Base-by-base conservation (phyloP, 805 yeast species). In the Komagataella populi region DNA sequence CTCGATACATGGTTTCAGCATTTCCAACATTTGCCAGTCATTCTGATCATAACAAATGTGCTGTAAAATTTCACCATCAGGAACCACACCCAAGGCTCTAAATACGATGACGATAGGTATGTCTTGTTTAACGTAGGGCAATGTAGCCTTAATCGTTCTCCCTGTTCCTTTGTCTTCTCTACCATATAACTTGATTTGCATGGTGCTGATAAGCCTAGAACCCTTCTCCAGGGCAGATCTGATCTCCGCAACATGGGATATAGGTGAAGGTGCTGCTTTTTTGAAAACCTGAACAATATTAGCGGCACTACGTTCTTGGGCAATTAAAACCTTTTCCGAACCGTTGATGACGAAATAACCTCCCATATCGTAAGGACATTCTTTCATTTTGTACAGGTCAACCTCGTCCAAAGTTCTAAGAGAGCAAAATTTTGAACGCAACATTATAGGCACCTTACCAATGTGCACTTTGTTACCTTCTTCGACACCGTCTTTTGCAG, bases 361-460 rank as follows among this genome's bases (percentile, higher is more conserved):
- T 68, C 99, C 99, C 95, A 93, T 95, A 76, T 93, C 99, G 69
- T 87, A 93, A 36, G 99, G 99, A 71, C 99, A 93, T 70, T 93
- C 99, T 69, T 93, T 90, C 64, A 93, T 78, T 60, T 89, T 95
- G 70, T 90, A 93, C 62, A 90, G 79, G 69, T 93, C 99, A 59
- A 87, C 88, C 60, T 93, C 98, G 6, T 87, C 81, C 58, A 93
- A 77, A 55, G 87, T 96, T 63, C 88, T 79, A 61, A 93, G 77
- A 72, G 90, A 81, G 79, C 99, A 93, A 64, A 88, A 93, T 72
- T 88, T 91, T 52, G 98, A 91, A 62, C 96, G 80, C 60, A 93
- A 77, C 99, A 93, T 93, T 67, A 93, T 89, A 50, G 99, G 99
- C 55, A 93, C 96, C 67, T 88, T 89, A 56, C 99, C 99, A 63